phyloP scores from a whole-genome alignment of 176 grass and related monocot species.

The Aegilops longissima region DNA sequence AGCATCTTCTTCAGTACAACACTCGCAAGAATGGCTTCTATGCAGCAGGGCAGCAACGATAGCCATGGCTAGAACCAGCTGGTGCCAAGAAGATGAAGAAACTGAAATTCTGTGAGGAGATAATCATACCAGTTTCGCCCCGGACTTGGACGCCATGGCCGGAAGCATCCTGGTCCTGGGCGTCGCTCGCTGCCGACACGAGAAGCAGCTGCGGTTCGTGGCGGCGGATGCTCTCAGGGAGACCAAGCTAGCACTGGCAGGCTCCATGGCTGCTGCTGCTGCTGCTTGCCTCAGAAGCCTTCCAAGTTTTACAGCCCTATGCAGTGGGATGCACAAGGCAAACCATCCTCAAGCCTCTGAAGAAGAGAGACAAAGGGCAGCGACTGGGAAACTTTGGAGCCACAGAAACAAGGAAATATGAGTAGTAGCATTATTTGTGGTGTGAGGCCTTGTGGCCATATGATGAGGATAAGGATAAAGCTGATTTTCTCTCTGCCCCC shows the following conservation, averaged over 20 bases:
- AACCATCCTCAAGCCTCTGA: not conserved
- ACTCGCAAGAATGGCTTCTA: not conserved
- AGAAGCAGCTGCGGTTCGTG: not conserved
- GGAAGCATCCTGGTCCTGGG: not conserved
- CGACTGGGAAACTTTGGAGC: not conserved
- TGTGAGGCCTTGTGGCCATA: not conserved
- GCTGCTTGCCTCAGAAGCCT: not conserved
- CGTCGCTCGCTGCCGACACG: not conserved
- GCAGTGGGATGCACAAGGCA: not conserved
- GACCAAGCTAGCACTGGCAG: not conserved
- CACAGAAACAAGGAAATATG: not conserved
- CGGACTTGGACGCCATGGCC: not conserved
- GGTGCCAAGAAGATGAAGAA: not conserved
- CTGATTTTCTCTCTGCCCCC: no score
- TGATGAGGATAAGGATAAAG: not conserved
- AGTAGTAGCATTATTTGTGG: not conserved
- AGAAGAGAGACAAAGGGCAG: slow-evolving; percentile 5
- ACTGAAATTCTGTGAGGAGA: not conserved
- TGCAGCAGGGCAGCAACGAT: not conserved
- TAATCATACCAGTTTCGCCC: not conserved
- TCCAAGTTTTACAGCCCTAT: not conserved
- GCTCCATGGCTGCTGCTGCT: slow-evolving; percentile 22
- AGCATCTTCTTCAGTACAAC: not conserved
- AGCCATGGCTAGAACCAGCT: not conserved
- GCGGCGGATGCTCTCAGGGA: not conserved